Conservation (phyloP, 2,329 filamentous ascomycete genomes). For the Alternaria brassicicola region DNA sequence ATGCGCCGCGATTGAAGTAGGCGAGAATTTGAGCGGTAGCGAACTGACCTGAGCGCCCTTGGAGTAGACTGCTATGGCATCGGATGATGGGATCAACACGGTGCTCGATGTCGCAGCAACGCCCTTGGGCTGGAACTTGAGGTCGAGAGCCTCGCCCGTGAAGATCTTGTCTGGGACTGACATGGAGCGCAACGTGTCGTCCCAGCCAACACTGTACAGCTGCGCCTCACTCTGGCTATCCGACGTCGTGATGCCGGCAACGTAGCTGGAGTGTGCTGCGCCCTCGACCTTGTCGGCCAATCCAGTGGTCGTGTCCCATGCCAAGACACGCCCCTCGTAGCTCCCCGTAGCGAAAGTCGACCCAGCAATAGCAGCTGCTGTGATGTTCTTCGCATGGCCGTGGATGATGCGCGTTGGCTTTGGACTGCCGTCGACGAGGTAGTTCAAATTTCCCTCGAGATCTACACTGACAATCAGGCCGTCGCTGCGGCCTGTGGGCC, state of each 20-base stretch:
- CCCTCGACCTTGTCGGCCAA: constrained; percentile 75
- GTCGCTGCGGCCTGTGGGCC: constrained; percentile 81
- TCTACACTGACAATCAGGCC: constrained; percentile 89
- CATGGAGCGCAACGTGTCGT: constrained; percentile 83
- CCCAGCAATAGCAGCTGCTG: constrained; percentile 68
- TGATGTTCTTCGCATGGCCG: constrained; percentile 92
- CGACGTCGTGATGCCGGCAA: constrained; percentile 72
- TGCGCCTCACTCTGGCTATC: constrained; percentile 48
- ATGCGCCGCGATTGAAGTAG: constrained; percentile 74
- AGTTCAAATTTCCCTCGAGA: constrained; percentile 87
- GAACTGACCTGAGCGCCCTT: constrained; percentile 66
- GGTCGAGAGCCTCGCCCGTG: constrained; percentile 68
- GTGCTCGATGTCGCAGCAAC: constrained; percentile 63
- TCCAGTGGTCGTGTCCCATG: constrained; percentile 79
- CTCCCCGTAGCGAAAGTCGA: constrained; percentile 85
- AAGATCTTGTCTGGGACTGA: constrained; percentile 79
- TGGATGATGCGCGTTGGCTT: constrained; percentile 75
- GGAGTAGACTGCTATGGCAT: constrained; percentile 65
- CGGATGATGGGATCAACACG: constrained; percentile 59
- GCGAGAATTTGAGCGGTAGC: constrained; percentile 66
- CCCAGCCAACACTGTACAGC: constrained; percentile 91
- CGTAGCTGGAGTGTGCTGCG: constrained; percentile 82
- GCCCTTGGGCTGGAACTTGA: constrained; percentile 81
- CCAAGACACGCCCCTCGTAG: constrained; percentile 85
- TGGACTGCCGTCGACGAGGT: constrained; percentile 74